phyloP scores from a whole-genome alignment of 306 rosid species.

The Nissolia schottii region DNA sequence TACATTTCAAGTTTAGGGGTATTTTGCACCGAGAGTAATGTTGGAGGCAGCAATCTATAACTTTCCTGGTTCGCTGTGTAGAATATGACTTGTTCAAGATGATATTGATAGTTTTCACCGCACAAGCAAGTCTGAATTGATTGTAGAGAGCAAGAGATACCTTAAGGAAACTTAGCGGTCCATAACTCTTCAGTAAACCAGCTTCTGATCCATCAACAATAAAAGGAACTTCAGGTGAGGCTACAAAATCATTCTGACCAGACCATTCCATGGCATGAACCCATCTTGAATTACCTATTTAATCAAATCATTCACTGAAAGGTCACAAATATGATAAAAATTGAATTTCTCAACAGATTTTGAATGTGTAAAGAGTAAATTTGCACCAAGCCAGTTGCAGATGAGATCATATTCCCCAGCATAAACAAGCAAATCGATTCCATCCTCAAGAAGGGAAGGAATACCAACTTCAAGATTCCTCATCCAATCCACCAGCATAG shows the following conservation, averaged over 20 bases:
- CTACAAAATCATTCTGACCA: constrained; percentile 64
- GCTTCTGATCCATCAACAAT: constrained; percentile 70
- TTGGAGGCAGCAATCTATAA: background rate
- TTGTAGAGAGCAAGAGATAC: constrained; percentile 28
- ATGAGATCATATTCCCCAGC: constrained; percentile 96
- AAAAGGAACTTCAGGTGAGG: constrained; percentile 68
- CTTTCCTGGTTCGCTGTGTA: background rate
- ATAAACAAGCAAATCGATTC: constrained; percentile 69
- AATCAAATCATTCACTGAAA: constrained; percentile 6
- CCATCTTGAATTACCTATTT: constrained; percentile 92
- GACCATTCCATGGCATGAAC: constrained; percentile 94
- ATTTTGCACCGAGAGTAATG: background rate
- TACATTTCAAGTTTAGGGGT: background rate
- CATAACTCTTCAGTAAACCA: constrained; percentile 67
- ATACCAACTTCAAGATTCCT: constrained; percentile 89
- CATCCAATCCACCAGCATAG: constrained; percentile 93
- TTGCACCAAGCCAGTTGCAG: constrained; percentile 96
- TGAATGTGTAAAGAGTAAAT: background rate
- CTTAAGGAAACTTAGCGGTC: constrained; percentile 85
- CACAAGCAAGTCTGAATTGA: background rate
- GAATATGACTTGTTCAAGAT: background rate
- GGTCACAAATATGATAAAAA: constrained; percentile 6
- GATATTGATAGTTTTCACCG: background rate
- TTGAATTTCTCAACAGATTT: background rate
- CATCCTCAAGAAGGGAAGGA: constrained; percentile 87